Evolutionary conservation across 768 basidiomycete species (phyloP).

Genomic region (Leccinum ochraceum): DNA sequence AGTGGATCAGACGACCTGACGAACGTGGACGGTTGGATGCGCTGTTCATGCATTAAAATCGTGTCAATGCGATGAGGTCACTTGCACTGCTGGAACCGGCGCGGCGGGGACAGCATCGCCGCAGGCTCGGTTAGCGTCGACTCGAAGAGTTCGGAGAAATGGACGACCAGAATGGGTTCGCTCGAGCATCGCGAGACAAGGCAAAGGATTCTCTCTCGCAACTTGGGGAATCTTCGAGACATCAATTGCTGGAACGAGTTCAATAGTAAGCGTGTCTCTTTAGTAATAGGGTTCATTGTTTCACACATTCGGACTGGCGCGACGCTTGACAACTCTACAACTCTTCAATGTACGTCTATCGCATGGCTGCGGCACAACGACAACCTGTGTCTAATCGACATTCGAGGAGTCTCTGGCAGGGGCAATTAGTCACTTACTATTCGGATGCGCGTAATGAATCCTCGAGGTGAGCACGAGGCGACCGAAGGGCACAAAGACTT

Average conservation of each 20-base stretch:
- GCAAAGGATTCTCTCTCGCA: neutral
- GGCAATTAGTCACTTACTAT: constrained; percentile 3
- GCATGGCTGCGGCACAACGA: neutral
- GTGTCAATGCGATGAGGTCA: constrained; percentile 35
- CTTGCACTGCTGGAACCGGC: constrained; percentile 12
- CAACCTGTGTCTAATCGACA: neutral
- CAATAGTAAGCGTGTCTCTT: neutral
- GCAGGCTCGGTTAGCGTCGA: constrained; percentile 18
- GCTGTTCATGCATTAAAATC: constrained; percentile 31
- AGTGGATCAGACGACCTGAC: too few relatives aligned
- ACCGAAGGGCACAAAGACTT: constrained; percentile 12
- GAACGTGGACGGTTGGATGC: too few relatives aligned
- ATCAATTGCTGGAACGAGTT: neutral
- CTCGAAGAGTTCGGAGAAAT: constrained; percentile 13
- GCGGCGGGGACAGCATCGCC: constrained; percentile 15
- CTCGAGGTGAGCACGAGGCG: constrained; percentile 29
- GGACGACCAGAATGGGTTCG: neutral
- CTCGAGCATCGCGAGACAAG: neutral
- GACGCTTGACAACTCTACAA: neutral
- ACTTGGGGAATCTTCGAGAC: neutral
- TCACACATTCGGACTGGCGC: neutral
- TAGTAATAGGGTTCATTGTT: neutral
- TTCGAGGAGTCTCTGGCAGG: neutral
- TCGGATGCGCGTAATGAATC: constrained; percentile 12
- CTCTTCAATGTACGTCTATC: neutral